Evolutionary conservation across 805 yeast genomes (phyloP).

Genomic region (Cyberlindnera amylophila): DNA sequence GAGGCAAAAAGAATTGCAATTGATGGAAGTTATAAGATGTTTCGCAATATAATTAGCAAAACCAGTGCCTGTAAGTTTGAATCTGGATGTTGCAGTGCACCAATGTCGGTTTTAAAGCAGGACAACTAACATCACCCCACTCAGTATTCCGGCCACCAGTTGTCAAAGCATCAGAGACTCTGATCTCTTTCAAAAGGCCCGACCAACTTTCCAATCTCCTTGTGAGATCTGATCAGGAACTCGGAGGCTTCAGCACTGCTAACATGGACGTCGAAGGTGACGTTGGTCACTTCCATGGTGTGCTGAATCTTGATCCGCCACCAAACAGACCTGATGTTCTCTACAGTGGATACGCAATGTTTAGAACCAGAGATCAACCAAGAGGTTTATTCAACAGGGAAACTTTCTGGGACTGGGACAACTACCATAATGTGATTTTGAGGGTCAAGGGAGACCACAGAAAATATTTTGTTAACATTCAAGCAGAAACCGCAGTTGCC

Average conservation of each 20-base stretch:
- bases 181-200: conserved; percentile 58
- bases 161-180: conserved; percentile 31
- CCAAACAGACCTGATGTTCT: conserved; percentile 59
- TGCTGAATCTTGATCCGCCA: conserved; percentile 62
- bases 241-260: conserved; percentile 77
- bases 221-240: conserved; percentile 66
- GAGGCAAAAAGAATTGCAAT: too few relatives aligned
- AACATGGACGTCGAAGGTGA: conserved; percentile 41
- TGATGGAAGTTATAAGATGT: too few relatives aligned
- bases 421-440: conserved; percentile 56
- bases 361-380: conserved; percentile 63
- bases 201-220: conserved; percentile 47
- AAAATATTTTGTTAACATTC: conserved; percentile 74
- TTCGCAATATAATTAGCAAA: too few relatives aligned
- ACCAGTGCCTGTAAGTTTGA: too few relatives aligned
- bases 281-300: conserved; percentile 67
- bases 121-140: conserved; percentile 1
- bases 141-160: conserved; percentile 18
- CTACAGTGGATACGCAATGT: conserved; percentile 76
- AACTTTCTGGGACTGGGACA: conserved; percentile 69
- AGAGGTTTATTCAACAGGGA: conserved; percentile 36
- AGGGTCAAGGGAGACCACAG: conserved; percentile 72
- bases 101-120: too few relatives aligned
- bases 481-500: conserved; percentile 71
- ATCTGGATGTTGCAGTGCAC: too few relatives aligned